Evolutionary conservation across 108 stramenopile genomes (phyloP).

Genomic region (Bacterosira constricta): DNA sequence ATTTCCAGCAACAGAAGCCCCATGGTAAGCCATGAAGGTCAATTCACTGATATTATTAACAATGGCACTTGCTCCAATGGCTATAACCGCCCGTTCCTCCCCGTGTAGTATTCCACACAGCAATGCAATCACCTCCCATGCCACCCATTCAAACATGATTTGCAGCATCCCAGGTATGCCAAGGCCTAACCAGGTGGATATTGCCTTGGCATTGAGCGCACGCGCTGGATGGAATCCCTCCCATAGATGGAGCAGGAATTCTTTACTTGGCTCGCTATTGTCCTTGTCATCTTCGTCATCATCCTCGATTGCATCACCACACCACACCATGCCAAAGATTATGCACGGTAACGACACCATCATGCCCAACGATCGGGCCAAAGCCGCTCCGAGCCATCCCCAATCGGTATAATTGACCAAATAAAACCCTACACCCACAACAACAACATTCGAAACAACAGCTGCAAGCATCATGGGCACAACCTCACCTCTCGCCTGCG

Average conservation of each 20-base stretch:
- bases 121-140: slow-evolving; percentile 44
- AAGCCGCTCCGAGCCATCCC: slow-evolving; percentile 52
- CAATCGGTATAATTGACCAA: slow-evolving; percentile 32
- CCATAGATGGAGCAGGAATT: slow-evolving; percentile 38
- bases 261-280: background rate
- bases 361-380: slow-evolving; percentile 35
- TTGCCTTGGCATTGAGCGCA: slow-evolving; percentile 13
- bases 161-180: slow-evolving; percentile 47
- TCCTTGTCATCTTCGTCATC: slow-evolving; percentile 1
- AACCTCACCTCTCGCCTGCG: slow-evolving; percentile 43
- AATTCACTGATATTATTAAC: slow-evolving; percentile 28
- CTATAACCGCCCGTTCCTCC: slow-evolving; percentile 30
- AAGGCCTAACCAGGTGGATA: slow-evolving; percentile 26
- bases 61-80: slow-evolving; percentile 48
- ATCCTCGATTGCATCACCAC: background rate
- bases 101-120: slow-evolving; percentile 41
- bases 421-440: slow-evolving; percentile 35
- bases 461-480: slow-evolving; percentile 41
- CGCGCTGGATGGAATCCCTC: slow-evolving; percentile 22
- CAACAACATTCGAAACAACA: slow-evolving; percentile 36
- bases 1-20: slow-evolving; percentile 34
- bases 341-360: slow-evolving; percentile 22
- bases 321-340: slow-evolving; percentile 30
- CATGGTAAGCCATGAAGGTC: slow-evolving; percentile 46
- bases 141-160: slow-evolving; percentile 50